Evolutionary conservation across 345 rosid genomes (phyloP), one percentile per base, ranked within the genome.

Genomic region (Aquilaria malaccensis): DNA sequence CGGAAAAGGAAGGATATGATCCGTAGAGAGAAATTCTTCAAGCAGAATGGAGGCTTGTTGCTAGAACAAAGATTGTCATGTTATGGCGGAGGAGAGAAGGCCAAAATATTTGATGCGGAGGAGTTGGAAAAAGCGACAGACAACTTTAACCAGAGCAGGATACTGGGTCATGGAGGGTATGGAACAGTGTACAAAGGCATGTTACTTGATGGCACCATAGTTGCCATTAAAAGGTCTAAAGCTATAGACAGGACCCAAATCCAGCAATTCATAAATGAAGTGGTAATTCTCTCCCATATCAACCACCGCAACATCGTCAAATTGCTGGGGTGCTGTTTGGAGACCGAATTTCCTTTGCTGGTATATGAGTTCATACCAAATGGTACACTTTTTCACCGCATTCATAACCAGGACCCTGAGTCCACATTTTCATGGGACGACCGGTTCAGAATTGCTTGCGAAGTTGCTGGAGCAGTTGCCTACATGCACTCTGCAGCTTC

Each of bases 401-500:
- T 59, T 52, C 68, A 62, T 63, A 22, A 29, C 4, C 41, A 59
- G 30, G 59, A 62, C 30, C 13, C 10, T 0, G 15, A 31, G 2
- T 43, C 45, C 33, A 56, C 37, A 4, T 75, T 75, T 30, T 52
- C 67, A 10, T 62, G 73, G 77, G 71, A 63, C 9, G 45, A 66
- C 49, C 62, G 77, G 2, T 14, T 72, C 22, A 58, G 61, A 55
- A 75, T 78, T 9, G 82, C 77, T 0, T 58, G 64, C 13, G 72
- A 72, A 56, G 73, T 69, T 6, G 79, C 79, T 2, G 77, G 61
- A 30, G 78, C 73, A 9, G 60, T 70, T 1, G 68, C 68, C 0
- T 63, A 46, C 56, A 65, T 73, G 63, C 82, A 78, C 45, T 72
- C 68, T 52, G 63, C 72, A n/a, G 67, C 67, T 60, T 60, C 77